These are phyloP conservation scores for Asterionellopsis glacialis DNA, from an alignment of 108 stramenopile genomes.

Conservation along the genomic window DNA sequence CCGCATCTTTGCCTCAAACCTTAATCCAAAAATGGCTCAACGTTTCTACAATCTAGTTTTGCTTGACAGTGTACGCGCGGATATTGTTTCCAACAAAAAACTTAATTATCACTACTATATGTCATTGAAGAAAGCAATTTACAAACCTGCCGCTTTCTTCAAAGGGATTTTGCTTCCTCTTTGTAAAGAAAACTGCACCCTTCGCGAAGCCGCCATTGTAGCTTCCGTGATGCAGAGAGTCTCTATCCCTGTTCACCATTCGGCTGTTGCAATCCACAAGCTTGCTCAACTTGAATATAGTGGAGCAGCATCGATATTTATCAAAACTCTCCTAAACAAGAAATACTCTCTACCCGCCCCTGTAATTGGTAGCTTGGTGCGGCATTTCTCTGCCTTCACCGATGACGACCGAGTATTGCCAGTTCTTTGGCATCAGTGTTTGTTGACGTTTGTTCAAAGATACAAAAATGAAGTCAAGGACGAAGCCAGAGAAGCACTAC, in stretches of 20 bases:
- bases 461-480: slow-evolving; percentile 90
- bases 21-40: slow-evolving; percentile 97
- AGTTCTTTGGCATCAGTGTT: slow-evolving; percentile 97
- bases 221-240: slow-evolving; percentile 90
- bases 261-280: slow-evolving; percentile 96
- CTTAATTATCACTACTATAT: slow-evolving; percentile 99
- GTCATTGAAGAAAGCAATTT: slow-evolving; percentile 91
- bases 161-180: slow-evolving; percentile 98
- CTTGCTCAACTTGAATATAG: slow-evolving; percentile 91
- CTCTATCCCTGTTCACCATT: slow-evolving; percentile 94
- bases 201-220: slow-evolving; percentile 96
- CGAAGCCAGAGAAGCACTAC: slow-evolving; percentile 72
- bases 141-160: slow-evolving; percentile 98
- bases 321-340: slow-evolving; percentile 92
- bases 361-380: slow-evolving; percentile 86
- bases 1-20: slow-evolving; percentile 96
- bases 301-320: slow-evolving; percentile 89
- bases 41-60: slow-evolving; percentile 96
- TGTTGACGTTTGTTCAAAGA: slow-evolving; percentile 91
- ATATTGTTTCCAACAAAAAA: slow-evolving; percentile 88
- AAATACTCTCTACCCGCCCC: slow-evolving; percentile 96
- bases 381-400: slow-evolving; percentile 86
- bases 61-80: slow-evolving; percentile 91
- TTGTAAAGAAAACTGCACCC: slow-evolving; percentile 87
- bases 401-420: slow-evolving; percentile 60